Conservation (phyloP, 2,329 filamentous ascomycete species). For the Xylariaceae sp. region DNA sequence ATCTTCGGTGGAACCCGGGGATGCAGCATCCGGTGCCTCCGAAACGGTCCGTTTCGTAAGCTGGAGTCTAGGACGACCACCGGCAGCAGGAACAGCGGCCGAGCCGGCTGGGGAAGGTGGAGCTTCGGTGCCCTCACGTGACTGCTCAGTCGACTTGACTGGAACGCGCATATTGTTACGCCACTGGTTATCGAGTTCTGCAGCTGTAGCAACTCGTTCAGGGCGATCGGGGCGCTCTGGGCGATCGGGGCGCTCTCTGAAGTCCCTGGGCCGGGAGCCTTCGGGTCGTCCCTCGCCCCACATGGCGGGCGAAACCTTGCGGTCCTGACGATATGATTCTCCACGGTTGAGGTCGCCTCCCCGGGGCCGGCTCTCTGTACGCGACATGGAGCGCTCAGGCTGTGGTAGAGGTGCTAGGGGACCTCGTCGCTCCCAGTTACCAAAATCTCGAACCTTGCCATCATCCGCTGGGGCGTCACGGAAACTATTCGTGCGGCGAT, state of each 20-base stretch:
- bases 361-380: conserved; percentile 51
- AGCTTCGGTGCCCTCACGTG: conserved; percentile 69
- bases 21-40: conserved; percentile 52
- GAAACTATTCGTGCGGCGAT: conserved; percentile 56
- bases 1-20: conserved; percentile 52
- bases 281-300: conserved; percentile 73
- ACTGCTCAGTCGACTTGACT: conserved; percentile 57
- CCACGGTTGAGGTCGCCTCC: conserved; percentile 54
- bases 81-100: conserved; percentile 48
- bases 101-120: conserved; percentile 62
- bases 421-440: conserved; percentile 92
- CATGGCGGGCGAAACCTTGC: conserved; percentile 64
- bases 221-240: conserved; percentile 65
- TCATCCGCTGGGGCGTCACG: conserved; percentile 67
- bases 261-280: conserved; percentile 73
- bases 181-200: conserved; percentile 93
- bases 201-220: conserved; percentile 69
- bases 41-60: conserved; percentile 87
- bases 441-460: conserved; percentile 72
- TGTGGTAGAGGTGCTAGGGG: conserved; percentile 70
- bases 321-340: conserved; percentile 55
- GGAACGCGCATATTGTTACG: conserved; percentile 73
- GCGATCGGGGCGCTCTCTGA: conserved; percentile 67
- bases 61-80: conserved; percentile 74
- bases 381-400: conserved; percentile 45